Evolutionary conservation across 2,329 filamentous ascomycete genomes (phyloP), one percentile per base, ranked within the genome.

Genomic region (Calcarisporium arbuscula): DNA sequence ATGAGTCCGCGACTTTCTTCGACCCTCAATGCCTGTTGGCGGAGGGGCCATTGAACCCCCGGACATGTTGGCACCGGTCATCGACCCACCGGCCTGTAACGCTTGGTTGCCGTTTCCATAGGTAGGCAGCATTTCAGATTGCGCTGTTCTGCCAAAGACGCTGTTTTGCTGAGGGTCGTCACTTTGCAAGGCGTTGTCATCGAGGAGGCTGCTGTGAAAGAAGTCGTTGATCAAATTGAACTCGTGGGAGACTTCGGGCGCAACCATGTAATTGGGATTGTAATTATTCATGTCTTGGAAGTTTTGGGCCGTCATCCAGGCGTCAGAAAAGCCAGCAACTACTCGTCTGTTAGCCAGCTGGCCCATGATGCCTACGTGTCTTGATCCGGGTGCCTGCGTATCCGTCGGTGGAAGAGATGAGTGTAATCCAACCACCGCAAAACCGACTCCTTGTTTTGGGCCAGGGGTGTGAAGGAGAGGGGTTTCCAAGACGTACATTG

Each of bases 151-250:
- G 35, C 61, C 60, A 39, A 66, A 62, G 28, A 61, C 54, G 38
- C 61, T 54, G 47, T 55, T 65, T 43, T 76, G 70, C 36, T 75
- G 51, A 22, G 48, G 44, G 44, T 87, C 83, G 41, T 86, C 79
- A 22, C 80, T 74, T 36, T 82, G 77, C 39, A 82, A 72, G 34
- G 78, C 78, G 41, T 77, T 77, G 57, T 94, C 89, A 62, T 96
- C 89, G 45, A 95, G 74, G 36, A 95, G 67, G 55, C 86, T 94
- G 47, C 81, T 94, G 60, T 89, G 92, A 41, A 98, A 74, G 56
- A 96, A 96, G 60, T 98, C 90, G 67, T 94, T 94, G 54, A 98
- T 77, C 33, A 96, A 68, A 56, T 95, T 95, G 60, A 95, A 95
- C 67, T 98, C 92, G 64, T 92, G 92, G 41, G 85, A 89, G 49